phyloP scores from a whole-genome alignment of 352 stramenopile genomes.

The Peronospora destructor region DNA sequence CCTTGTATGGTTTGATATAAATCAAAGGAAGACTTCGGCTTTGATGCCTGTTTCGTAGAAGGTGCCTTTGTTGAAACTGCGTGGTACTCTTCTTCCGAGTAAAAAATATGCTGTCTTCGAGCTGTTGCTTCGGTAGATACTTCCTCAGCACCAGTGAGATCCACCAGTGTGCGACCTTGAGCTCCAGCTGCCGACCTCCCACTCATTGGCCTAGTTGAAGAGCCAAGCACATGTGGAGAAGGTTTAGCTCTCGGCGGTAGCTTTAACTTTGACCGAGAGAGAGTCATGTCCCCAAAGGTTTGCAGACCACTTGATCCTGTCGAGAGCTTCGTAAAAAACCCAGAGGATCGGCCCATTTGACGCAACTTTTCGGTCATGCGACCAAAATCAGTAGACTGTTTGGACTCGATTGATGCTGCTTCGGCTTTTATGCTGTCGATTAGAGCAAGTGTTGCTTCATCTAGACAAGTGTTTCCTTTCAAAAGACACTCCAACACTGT shows the following conservation, averaged over 20 bases:
- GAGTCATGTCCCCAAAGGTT: conserved; percentile 19
- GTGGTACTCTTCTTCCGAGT: conserved; percentile 54
- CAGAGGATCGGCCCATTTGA: conserved; percentile 41
- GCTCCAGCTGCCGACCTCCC: conserved; percentile 50
- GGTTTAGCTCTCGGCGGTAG: conserved; percentile 12
- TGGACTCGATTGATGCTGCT: conserved; percentile 47
- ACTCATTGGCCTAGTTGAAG: conserved; percentile 40
- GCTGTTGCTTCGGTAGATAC: conserved; percentile 40
- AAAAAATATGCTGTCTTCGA: conserved; percentile 69
- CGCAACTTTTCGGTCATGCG: conserved; percentile 63
- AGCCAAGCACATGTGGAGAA: conserved; percentile 13
- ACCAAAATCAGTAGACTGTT: conserved; percentile 58
- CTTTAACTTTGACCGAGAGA: conserved; percentile 22
- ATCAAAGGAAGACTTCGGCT: conserved; percentile 42
- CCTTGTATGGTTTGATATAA: conserved; percentile 62
- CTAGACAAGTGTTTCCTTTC: conserved; percentile 40
- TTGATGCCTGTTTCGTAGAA: conserved; percentile 17
- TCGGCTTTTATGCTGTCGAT: conserved; percentile 51
- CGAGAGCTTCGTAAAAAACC: conserved; percentile 47
- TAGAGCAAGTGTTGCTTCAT: conserved; percentile 37
- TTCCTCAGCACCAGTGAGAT: conserved; percentile 41
- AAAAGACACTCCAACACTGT: conserved; percentile 49
- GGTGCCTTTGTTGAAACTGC: conserved; percentile 15
- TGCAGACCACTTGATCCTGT: conserved; percentile 10
- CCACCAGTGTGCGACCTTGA: conserved; percentile 35